A percentile compares a stretch with the other conserved stretches of the same genome.
These are phyloP conservation scores for Talaromyces proteolyticus DNA, from an alignment of 495 filamentous ascomycete species.

Conservation along the genomic window DNA sequence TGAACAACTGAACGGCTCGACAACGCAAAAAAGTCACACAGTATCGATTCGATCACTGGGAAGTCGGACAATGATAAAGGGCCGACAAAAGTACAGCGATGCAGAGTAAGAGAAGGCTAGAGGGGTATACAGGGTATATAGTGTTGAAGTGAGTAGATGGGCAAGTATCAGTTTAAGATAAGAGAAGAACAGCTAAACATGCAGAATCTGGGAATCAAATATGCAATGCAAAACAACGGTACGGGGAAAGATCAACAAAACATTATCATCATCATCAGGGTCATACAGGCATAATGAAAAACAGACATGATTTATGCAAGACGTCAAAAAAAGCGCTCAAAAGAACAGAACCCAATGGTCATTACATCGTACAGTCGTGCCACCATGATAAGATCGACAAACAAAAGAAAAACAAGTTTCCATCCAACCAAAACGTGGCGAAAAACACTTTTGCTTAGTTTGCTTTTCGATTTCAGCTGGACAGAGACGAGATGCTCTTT, in stretches of 20 bases:
- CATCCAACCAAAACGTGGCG: not conserved
- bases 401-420: not conserved
- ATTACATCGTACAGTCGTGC: conserved; percentile 9
- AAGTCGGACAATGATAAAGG: not conserved
- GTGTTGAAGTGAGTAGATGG: not conserved
- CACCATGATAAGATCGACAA: conserved; percentile 4
- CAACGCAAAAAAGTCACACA: not conserved
- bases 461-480: not conserved
- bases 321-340: not conserved
- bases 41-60: not conserved
- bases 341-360: not conserved
- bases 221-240: conserved; percentile 5
- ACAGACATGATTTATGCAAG: conserved; percentile 2
- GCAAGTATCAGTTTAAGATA: not conserved
- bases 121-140: not conserved
- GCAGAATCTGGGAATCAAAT: not conserved
- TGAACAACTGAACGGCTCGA: not conserved
- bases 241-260: not conserved
- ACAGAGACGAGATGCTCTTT: not conserved
- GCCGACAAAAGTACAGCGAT: conserved; percentile 1
- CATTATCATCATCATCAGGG: conserved; percentile 7
- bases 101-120: not conserved
- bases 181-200: not conserved
- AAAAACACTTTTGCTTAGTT: not conserved
- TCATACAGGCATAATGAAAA: conserved; percentile 8